Base-by-base conservation (phyloP, 352 stramenopile species). In the Thraustochytrium striatum region DNA sequence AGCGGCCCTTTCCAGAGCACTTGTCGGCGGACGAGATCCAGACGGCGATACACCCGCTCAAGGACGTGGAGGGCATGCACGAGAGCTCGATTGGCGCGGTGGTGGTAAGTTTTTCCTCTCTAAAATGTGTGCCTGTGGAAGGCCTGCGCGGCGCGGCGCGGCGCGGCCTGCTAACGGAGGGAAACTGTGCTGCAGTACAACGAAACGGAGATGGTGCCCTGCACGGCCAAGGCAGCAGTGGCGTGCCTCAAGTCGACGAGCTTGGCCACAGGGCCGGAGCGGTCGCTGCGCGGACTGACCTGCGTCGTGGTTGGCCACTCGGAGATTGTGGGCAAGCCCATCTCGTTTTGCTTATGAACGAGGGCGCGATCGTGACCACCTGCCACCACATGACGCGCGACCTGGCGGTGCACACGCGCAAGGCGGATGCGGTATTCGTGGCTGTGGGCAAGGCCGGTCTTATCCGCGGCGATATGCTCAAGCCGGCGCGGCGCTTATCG, bases 291-390 rank as follows among this genome's bases (percentile, higher is more conserved):
- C 32, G 65, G 65, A 30, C 52, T 75, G n/a, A 55, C 65, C 19
- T 75, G 65, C 36, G 65, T 75, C 21, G 65, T 75, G 5, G 65
- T 75, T 8, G 65, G 65, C 39, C 65, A 75, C 65, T 75, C 65
- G 16, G 65, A 75, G 52, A 75, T 75, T 33, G 65, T 75, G 3
- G 65, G 65, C 2, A 75, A 75, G 13, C 65, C 65, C 21, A 75
- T 75, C 65, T 75, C 65, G 0, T 75, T 75, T 43, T 75, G 65
- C 65, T 75, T 38, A 75, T 75, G 65, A 75, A 75, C 25, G 65
- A 75, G 39, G 5, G 32, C 3, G 65, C 65, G 9, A 41, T 61
- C 11, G 65, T 75, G 9, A 75, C 65, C 43, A 75, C 65, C 19
- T 75, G 65, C 65, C 65, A 75, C 52, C 65, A 75, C 65, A 75